phyloP scores from a whole-genome alignment of 2,329 filamentous ascomycete species.

The Arthrobotrys iridis region DNA sequence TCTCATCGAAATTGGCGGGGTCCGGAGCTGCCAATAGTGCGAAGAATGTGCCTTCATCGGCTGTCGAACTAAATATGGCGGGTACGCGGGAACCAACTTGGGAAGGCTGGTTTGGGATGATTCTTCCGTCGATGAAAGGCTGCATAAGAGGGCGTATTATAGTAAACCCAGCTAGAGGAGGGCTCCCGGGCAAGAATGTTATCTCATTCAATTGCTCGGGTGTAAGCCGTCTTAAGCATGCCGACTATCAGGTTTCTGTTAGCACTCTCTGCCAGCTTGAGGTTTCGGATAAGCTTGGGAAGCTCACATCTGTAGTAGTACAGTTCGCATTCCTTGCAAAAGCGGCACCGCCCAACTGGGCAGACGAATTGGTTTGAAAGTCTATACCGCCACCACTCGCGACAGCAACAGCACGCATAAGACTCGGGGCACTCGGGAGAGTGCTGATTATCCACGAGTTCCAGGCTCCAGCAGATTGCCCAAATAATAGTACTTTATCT shows the following conservation, averaged over 20 bases:
- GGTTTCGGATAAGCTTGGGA: neutral
- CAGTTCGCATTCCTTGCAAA: slow-evolving; percentile 30
- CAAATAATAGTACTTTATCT: slow-evolving; percentile 70
- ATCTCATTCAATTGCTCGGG: slow-evolving; percentile 1
- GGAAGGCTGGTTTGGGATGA: slow-evolving; percentile 37
- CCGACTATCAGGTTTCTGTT: neutral
- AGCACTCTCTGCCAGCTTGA: neutral
- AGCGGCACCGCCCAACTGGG: slow-evolving; percentile 9
- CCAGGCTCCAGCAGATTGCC: slow-evolving; percentile 69
- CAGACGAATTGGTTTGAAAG: slow-evolving; percentile 21
- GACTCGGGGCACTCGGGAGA: slow-evolving; percentile 8
- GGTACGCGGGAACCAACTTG: slow-evolving; percentile 26
- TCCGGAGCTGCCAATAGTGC: neutral
- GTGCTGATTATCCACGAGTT: slow-evolving; percentile 37
- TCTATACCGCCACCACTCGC: slow-evolving; percentile 33
- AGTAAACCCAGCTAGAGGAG: neutral
- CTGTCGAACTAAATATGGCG: slow-evolving; percentile 8
- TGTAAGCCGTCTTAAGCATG: slow-evolving; percentile 10
- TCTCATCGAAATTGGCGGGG: neutral
- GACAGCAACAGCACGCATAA: slow-evolving; percentile 28
- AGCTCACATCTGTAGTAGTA: slow-evolving; percentile 25
- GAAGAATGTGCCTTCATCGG: slow-evolving; percentile 23
- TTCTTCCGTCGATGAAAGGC: slow-evolving; percentile 32
- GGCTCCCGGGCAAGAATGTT: neutral
- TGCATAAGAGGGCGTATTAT: slow-evolving; percentile 3